Evolutionary conservation across 2,329 filamentous ascomycete species (phyloP).

Genomic region (Botrytis paeoniae): DNA sequence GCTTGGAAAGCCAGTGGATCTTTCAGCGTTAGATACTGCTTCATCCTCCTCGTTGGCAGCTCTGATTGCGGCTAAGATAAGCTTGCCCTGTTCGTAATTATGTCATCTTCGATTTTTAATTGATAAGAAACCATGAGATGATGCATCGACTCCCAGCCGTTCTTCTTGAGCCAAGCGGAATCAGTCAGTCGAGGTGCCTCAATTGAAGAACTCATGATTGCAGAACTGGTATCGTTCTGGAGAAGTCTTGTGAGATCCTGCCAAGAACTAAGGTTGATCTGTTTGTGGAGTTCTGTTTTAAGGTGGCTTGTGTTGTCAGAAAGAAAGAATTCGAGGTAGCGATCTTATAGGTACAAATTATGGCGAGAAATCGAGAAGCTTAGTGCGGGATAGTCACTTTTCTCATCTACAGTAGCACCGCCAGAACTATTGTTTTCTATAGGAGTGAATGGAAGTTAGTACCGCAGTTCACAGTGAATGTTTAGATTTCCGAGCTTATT

Average conservation of each 20-base stretch:
- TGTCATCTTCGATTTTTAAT: background rate
- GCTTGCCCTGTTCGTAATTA: background rate
- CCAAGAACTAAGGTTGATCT: background rate
- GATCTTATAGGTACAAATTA: background rate
- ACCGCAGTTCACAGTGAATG: background rate
- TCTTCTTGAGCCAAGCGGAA: background rate
- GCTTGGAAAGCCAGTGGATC: too few species aligned
- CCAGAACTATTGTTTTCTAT: too few species aligned
- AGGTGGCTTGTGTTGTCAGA: background rate
- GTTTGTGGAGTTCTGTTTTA: background rate
- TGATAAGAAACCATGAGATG: background rate
- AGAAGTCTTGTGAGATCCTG: background rate
- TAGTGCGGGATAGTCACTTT: background rate
- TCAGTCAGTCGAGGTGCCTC: background rate
- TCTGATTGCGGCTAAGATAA: background rate
- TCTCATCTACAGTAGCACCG: background rate
- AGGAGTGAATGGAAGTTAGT: background rate
- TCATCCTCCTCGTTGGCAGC: background rate
- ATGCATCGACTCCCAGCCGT: background rate
- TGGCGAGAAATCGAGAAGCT: background rate
- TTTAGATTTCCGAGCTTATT: background rate
- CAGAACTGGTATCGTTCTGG: background rate
- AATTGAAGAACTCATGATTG: background rate
- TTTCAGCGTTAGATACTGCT: background rate
- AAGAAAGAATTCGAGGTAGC: background rate